Conservation (phyloP, 345 rosid genomes). For the Moricandia arvensis region DNA sequence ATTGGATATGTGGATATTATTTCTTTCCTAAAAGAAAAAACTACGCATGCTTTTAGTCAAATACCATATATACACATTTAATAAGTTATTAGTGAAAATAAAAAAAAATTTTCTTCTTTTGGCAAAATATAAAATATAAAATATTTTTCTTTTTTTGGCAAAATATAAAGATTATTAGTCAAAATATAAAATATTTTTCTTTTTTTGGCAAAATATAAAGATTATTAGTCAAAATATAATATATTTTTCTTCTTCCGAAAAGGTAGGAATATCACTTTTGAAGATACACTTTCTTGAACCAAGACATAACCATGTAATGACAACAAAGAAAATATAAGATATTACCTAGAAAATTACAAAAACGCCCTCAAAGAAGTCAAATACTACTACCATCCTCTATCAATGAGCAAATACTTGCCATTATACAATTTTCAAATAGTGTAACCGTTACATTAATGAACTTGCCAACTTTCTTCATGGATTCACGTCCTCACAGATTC, state of each 20-base stretch:
- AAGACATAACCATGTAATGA: neutral
- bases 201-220: neutral
- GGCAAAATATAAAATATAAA: neutral
- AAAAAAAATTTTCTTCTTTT: neutral
- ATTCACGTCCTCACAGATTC: neutral
- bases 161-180: neutral
- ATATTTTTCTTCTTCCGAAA: too few relatives aligned
- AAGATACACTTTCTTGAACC: neutral
- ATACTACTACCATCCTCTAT: too few relatives aligned
- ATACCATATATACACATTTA: too few relatives aligned
- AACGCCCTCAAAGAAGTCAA: neutral
- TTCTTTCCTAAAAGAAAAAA: neutral
- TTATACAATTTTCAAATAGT: neutral
- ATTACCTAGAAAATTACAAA: neutral
- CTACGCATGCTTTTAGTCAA: neutral
- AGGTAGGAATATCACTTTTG: neutral
- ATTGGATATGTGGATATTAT: neutral
- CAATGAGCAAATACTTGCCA: too few relatives aligned
- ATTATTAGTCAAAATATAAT: neutral
- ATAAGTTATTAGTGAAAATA: neutral
- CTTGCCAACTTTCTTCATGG: conserved; percentile 7
- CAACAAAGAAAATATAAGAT: neutral
- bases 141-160: too few relatives aligned
- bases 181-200: neutral
- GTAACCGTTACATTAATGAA: conserved; percentile 1